Conservation (phyloP, 2,329 filamentous ascomycete genomes). For the Diaporthe vaccinii region DNA sequence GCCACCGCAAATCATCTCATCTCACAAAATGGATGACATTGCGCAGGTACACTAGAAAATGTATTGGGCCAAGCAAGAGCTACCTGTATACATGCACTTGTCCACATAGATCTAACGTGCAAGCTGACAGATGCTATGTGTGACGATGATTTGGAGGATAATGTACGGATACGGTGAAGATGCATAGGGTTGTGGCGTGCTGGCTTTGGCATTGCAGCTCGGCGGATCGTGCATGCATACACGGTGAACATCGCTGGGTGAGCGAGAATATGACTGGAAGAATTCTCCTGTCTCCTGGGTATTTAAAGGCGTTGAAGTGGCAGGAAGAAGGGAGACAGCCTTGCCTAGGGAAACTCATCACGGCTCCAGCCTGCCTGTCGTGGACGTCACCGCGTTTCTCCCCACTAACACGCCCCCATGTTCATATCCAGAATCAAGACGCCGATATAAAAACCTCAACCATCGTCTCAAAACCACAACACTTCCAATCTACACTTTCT, state of each 20-base stretch:
- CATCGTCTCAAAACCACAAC: background rate
- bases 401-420: background rate
- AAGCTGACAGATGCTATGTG: background rate
- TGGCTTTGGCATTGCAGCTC: background rate
- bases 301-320: background rate
- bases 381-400: slow-evolving; percentile 19
- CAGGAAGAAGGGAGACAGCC: background rate
- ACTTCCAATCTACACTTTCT: background rate
- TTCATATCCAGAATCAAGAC: background rate
- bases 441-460: background rate
- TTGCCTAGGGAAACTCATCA: background rate
- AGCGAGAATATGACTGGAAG: background rate
- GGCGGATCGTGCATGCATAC: background rate
- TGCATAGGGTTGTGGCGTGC: background rate
- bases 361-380: background rate
- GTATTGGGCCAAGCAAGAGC: background rate
- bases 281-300: too few species aligned
- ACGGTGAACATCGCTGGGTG: background rate
- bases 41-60: background rate
- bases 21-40: background rate
- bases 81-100: background rate
- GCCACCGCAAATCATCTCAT: background rate
- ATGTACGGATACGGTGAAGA: background rate
- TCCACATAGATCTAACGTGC: background rate
- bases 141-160: background rate